Evolutionary conservation across 805 yeast genomes (phyloP).

Genomic region (Isabelozyma pseudorhagii): DNA sequence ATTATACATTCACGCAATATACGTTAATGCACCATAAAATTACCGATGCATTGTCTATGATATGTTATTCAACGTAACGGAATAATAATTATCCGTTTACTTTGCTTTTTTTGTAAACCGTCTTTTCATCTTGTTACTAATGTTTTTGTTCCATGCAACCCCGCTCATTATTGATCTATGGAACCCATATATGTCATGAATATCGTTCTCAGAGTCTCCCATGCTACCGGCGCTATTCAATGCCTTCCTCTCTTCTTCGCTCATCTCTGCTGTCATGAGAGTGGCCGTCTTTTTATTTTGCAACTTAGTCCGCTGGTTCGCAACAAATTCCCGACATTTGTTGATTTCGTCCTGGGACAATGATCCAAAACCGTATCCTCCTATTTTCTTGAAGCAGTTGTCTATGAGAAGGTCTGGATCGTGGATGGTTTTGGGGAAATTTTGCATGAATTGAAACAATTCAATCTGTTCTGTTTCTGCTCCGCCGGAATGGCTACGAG

Average conservation of each 20-base stretch:
- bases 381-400: conserved; percentile 68
- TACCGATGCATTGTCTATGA: no score
- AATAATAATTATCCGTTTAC: not conserved
- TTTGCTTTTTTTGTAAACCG: conserved; percentile 15
- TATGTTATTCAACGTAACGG: not conserved
- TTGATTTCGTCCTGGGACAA: conserved; percentile 79
- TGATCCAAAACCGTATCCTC: conserved; percentile 63
- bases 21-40: not conserved
- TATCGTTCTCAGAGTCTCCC: conserved; percentile 20
- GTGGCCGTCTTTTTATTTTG: conserved; percentile 20
- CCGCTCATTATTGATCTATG: conserved; percentile 48
- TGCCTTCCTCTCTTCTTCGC: conserved; percentile 36
- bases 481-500: conserved; percentile 13
- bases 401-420: conserved; percentile 72
- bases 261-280: conserved; percentile 29
- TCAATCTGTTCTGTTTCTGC: conserved; percentile 42
- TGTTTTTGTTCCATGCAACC: conserved; percentile 61
- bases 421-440: conserved; percentile 66
- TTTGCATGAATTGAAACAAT: conserved; percentile 81
- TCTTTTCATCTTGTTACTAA: conserved; percentile 53
- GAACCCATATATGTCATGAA: conserved; percentile 45
- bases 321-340: conserved; percentile 75
- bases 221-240: conserved; percentile 16
- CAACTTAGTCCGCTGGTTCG: conserved; percentile 51
- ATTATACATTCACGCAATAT: no score